Conservation (phyloP, 139 green algal species). For the Coelastrella sp. region DNA sequence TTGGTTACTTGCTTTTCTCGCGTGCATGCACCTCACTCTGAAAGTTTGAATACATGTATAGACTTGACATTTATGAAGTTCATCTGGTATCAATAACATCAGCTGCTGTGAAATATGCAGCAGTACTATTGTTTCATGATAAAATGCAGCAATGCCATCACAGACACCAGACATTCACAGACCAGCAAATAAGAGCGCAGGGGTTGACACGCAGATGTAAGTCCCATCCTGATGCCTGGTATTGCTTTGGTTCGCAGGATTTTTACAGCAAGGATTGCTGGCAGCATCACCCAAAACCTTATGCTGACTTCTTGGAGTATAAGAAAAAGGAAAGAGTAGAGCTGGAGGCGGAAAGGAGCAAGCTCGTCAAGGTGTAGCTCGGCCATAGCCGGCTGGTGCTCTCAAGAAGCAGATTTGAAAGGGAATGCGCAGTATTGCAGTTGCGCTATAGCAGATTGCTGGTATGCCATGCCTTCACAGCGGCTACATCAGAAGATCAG, state of each 20-base stretch:
- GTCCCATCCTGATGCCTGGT: background rate
- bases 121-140: too few species aligned
- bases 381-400: background rate
- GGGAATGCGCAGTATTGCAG: too few species aligned
- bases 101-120: too few species aligned
- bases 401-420: background rate
- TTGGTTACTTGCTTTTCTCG: too few species aligned
- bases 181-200: background rate
- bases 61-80: too few species aligned
- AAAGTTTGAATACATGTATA: too few species aligned
- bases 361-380: conserved; percentile 20
- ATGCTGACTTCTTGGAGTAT: conserved; percentile 85
- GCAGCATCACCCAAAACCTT: conserved; percentile 90
- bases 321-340: conserved; percentile 71
- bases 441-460: too few species aligned
- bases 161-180: background rate
- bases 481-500: too few species aligned
- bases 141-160: too few species aligned
- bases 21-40: too few species aligned
- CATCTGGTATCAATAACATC: too few species aligned
- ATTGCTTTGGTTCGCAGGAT: conserved; percentile 68
- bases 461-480: too few species aligned
- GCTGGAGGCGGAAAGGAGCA: conserved; percentile 70
- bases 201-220: background rate
- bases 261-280: conserved; percentile 93